Percentiles rank a stretch among this genome's conserved stretches.
Evolutionary conservation across 306 rosid genomes (phyloP).

Genomic region (Macrotyloma uniflorum): DNA sequence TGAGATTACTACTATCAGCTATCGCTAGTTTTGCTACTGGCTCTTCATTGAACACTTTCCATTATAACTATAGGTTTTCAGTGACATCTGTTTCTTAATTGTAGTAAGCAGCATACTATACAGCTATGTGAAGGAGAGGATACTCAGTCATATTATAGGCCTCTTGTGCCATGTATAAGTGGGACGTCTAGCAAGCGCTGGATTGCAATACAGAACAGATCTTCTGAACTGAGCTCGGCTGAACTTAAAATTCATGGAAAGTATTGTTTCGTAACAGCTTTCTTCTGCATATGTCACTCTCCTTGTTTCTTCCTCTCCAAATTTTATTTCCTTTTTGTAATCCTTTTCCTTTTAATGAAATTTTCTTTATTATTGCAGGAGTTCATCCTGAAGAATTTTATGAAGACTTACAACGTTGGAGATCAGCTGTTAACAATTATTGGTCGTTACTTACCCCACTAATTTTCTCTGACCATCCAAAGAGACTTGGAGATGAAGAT

Average conservation of each 20-base stretch:
- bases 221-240: conserved; percentile 62
- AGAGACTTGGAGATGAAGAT: conserved; percentile 99
- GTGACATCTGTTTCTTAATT: conserved; percentile 39
- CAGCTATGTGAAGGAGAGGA: conserved; percentile 78
- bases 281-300: conserved; percentile 26
- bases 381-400: conserved; percentile 80
- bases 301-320: not conserved
- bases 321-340: not conserved
- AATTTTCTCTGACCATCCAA: conserved; percentile 99
- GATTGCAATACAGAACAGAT: conserved; percentile 88
- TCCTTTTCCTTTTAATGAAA: conserved; percentile 41
- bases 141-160: conserved; percentile 67
- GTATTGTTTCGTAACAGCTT: conserved; percentile 47
- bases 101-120: conserved; percentile 63
- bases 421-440: conserved; percentile 72
- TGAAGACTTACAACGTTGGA: conserved; percentile 80
- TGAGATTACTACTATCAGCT: conserved; percentile 7
- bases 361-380: conserved; percentile 64
- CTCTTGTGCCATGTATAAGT: conserved; percentile 85
- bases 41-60: conserved; percentile 37
- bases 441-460: conserved; percentile 97
- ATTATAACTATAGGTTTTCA: conserved; percentile 19
- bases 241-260: conserved; percentile 94
- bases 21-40: conserved; percentile 37
- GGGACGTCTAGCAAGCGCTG: conserved; percentile 82